Conservation (phyloP, 1,284 basidiomycete genomes). For the Cryptococcus wingfieldii region DNA sequence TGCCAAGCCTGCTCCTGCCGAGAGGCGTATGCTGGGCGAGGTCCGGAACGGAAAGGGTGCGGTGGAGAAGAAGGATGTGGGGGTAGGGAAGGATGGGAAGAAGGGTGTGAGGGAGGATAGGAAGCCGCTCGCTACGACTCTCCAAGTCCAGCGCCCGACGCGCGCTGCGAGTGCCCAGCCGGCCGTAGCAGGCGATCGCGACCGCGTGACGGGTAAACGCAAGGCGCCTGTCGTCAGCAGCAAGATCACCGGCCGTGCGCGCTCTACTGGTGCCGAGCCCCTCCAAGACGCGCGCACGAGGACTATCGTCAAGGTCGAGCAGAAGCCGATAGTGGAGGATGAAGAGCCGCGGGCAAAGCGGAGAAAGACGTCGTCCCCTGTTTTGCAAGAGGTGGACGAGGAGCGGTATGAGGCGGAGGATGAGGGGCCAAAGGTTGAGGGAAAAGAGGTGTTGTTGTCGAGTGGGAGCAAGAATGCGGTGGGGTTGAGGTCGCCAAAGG, state of each 20-base stretch:
- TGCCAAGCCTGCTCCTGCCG: constrained; percentile 18
- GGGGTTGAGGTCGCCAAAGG: constrained; percentile 25
- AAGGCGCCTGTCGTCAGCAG: constrained; percentile 17
- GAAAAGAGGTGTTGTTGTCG: constrained; percentile 32
- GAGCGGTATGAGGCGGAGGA: constrained; percentile 20
- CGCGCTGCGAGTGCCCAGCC: constrained; percentile 1
- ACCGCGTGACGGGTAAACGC: constrained; percentile 24
- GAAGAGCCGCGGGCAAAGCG: constrained; percentile 37
- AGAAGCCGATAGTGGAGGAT: constrained; percentile 9
- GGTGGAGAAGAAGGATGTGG: constrained; percentile 7
- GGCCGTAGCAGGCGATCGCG: constrained; percentile 11
- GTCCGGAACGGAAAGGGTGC: constrained; percentile 34
- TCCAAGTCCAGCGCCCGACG: constrained; percentile 3
- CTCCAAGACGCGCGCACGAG: constrained; percentile 1
- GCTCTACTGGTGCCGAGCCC: constrained; percentile 19
- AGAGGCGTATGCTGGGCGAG: constrained; percentile 44
- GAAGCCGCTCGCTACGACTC: constrained; percentile 24
- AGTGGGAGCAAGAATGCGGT: constrained; percentile 25
- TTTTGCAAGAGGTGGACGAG: neutral
- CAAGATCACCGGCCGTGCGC: constrained; percentile 14
- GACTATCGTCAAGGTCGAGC: neutral
- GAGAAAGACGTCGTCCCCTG: constrained; percentile 37
- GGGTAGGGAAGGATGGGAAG: constrained; percentile 9
- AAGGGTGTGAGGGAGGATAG: constrained; percentile 15
- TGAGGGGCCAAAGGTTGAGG: constrained; percentile 28